A percentile compares a stretch with the other conserved stretches of the same genome.
phyloP scores from a whole-genome alignment of 768 basidiomycete species.

The Lyophyllum shimeji region DNA sequence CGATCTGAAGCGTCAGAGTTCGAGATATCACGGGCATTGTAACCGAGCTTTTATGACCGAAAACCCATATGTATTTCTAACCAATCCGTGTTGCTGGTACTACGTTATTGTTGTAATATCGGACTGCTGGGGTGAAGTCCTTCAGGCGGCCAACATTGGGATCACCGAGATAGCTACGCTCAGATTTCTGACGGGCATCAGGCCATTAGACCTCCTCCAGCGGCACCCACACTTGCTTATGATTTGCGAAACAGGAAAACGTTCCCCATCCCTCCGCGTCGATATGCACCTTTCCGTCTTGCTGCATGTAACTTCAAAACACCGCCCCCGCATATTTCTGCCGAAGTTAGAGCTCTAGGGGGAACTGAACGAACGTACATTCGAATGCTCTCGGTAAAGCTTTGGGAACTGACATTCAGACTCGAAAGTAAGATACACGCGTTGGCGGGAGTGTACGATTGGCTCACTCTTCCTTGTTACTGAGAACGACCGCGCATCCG shows the following conservation, averaged over 20 bases:
- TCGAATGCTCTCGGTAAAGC: slow-evolving; percentile 44
- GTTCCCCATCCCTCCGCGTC: slow-evolving; percentile 61
- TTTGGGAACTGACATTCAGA: slow-evolving; percentile 23
- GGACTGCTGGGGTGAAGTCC: background rate
- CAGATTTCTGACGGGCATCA: background rate
- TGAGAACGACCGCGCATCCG: slow-evolving; percentile 74
- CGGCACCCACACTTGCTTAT: slow-evolving; percentile 61
- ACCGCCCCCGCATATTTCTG: slow-evolving; percentile 36
- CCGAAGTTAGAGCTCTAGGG: background rate
- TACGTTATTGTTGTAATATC: background rate
- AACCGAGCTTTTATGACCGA: background rate
- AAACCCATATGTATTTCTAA: slow-evolving; percentile 8
- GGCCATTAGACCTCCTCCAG: background rate
- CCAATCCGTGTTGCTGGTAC: background rate
- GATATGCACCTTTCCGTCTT: slow-evolving; percentile 42
- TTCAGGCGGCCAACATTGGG: background rate
- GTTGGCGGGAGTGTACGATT: background rate
- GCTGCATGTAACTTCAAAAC: slow-evolving; percentile 51
- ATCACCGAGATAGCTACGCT: no score
- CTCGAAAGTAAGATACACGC: slow-evolving; percentile 1
- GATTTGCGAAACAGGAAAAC: slow-evolving; percentile 58
- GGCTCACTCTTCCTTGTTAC: slow-evolving; percentile 51
- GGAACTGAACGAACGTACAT: no score
- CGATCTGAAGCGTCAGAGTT: slow-evolving; percentile 3
- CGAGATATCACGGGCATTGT: slow-evolving; percentile 8